Conservation (phyloP, 352 stramenopile species). For the Globisporangium paroecandrum region DNA sequence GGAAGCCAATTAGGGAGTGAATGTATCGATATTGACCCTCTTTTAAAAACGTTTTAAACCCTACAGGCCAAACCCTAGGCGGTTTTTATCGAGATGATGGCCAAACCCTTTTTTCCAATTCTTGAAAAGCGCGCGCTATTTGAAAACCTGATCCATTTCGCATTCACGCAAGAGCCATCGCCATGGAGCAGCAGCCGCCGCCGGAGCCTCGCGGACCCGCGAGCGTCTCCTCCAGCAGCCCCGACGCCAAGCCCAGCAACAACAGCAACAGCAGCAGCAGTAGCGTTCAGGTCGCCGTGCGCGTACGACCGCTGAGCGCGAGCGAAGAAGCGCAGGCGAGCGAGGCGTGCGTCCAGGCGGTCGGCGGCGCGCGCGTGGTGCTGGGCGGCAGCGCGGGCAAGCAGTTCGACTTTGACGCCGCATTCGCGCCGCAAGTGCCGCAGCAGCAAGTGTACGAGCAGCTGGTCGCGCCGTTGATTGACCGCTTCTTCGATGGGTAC, state of each 20-base stretch:
- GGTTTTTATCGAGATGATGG: too few relatives aligned
- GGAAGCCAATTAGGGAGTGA: too few relatives aligned
- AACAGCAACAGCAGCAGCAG: neutral
- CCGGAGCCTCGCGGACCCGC: neutral
- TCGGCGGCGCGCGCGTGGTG: constrained; percentile 21
- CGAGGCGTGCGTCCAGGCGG: constrained; percentile 28
- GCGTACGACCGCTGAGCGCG: constrained; percentile 48
- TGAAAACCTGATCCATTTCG: constrained; percentile 1
- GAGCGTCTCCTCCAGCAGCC: neutral
- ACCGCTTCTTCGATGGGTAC: constrained; percentile 92
- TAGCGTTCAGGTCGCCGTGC: constrained; percentile 54
- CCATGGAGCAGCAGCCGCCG: neutral
- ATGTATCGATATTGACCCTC: too few relatives aligned
- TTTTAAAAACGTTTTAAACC: too few relatives aligned
- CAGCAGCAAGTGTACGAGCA: constrained; percentile 38
- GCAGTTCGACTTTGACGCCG: constrained; percentile 81
- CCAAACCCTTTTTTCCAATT: neutral
- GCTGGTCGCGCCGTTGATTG: constrained; percentile 58
- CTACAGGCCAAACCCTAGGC: too few relatives aligned
- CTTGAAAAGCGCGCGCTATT: constrained; percentile 1
- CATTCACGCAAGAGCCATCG: neutral
- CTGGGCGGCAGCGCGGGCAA: constrained; percentile 33
- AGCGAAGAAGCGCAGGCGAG: constrained; percentile 36
- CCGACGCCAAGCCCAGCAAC: neutral
- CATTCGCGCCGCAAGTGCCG: constrained; percentile 43